phyloP scores from a whole-genome alignment of 768 basidiomycete genomes.

The Sistotremastrum suecicum region DNA sequence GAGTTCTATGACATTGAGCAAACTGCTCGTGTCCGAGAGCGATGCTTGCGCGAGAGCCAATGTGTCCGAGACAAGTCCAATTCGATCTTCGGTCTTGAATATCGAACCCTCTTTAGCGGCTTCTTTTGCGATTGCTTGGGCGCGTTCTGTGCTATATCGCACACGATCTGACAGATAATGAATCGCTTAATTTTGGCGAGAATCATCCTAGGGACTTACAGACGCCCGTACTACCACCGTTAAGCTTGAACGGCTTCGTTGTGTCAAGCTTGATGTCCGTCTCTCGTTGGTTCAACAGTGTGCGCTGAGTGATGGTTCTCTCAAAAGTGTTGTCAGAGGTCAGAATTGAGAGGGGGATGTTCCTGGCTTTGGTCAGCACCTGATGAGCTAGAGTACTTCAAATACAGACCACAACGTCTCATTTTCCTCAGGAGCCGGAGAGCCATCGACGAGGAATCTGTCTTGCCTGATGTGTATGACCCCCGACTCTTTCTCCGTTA shows the following conservation, averaged over 20 bases:
- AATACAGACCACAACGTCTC: slow-evolving; percentile 88
- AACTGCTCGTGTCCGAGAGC: slow-evolving; percentile 58
- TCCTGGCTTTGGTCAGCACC: slow-evolving; percentile 33
- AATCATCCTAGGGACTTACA: slow-evolving; percentile 35
- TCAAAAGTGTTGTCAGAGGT: slow-evolving; percentile 48
- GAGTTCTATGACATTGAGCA: slow-evolving; percentile 56
- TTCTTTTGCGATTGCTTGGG: slow-evolving; percentile 65
- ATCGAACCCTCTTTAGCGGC: slow-evolving; percentile 50
- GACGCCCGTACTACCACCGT: slow-evolving; percentile 78
- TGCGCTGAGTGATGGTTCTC: slow-evolving; percentile 39
- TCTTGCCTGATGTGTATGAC: slow-evolving; percentile 70
- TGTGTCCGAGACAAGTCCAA: slow-evolving; percentile 78
- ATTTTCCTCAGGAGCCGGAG: slow-evolving; percentile 67
- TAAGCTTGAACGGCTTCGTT: slow-evolving; percentile 73
- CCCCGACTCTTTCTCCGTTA: slow-evolving; percentile 59
- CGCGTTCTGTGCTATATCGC: slow-evolving; percentile 66
- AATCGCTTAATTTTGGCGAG: no score
- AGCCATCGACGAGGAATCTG: slow-evolving; percentile 80
- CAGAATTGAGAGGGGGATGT: slow-evolving; percentile 64
- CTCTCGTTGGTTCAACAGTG: slow-evolving; percentile 57
- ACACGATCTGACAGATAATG: slow-evolving; percentile 48
- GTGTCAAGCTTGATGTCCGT: slow-evolving; percentile 55
- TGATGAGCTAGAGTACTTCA: no score
- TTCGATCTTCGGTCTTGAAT: slow-evolving; percentile 74
- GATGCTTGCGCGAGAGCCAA: slow-evolving; percentile 74